Conservation (phyloP, 352 stramenopile species). For the Globisporangium spiculum region DNA sequence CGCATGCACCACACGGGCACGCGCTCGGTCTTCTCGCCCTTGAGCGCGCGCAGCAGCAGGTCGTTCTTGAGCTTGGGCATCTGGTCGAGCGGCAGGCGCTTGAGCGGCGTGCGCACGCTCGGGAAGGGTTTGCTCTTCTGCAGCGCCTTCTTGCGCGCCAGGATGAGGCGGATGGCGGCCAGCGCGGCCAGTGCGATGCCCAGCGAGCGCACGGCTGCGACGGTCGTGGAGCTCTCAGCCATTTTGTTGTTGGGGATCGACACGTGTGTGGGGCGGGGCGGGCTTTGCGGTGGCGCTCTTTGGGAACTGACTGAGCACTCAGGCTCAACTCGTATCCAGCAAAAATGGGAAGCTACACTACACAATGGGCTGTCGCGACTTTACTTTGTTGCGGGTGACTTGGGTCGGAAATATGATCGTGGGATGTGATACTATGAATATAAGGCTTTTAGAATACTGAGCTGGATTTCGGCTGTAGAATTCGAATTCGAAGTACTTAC, state of each 20-base stretch:
- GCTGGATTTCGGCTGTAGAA: no score
- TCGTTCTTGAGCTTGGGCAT: constrained; percentile 90
- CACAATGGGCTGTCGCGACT: not conserved
- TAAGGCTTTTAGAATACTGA: no score
- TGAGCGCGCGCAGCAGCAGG: constrained; percentile 81
- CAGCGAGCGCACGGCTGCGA: constrained; percentile 25
- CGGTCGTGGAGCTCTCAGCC: constrained; percentile 12
- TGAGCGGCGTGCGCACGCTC: constrained; percentile 58
- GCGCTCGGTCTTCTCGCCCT: constrained; percentile 85
- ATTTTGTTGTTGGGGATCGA: constrained; percentile 7
- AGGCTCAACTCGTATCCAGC: not conserved
- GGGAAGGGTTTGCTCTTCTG: constrained; percentile 56
- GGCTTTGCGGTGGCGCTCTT: not conserved
- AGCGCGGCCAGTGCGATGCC: constrained; percentile 37
- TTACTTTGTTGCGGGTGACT: not conserved
- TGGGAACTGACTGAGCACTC: not conserved
- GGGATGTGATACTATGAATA: no score
- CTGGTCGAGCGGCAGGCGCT: constrained; percentile 63
- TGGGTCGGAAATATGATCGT: no score
- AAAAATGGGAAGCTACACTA: not conserved
- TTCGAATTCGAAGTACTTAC: no score
- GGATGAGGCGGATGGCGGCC: constrained; percentile 56
- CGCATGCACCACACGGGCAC: constrained; percentile 97
- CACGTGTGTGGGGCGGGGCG: not conserved
- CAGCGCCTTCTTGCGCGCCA: constrained; percentile 49